A percentile compares a stretch with the other conserved stretches of the same genome.
These are phyloP conservation scores for Myxozyma vanderwaltii DNA, from an alignment of 805 yeast genomes.

Conservation along the genomic window DNA sequence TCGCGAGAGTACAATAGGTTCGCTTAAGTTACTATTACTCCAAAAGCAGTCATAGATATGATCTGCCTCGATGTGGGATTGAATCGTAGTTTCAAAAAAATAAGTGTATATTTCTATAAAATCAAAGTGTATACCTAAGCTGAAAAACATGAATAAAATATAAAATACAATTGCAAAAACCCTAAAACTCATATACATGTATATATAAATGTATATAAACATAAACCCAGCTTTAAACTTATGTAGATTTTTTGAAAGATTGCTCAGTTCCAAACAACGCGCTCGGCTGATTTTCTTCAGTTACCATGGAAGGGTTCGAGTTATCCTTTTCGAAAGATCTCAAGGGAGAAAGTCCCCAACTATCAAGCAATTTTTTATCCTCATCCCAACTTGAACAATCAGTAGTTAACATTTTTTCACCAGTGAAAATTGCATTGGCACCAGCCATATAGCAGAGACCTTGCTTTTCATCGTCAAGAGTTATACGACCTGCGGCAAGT, in stretches of 20 bases:
- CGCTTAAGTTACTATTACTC: too few relatives aligned
- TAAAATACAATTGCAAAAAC: background rate
- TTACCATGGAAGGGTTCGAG: constrained; percentile 14
- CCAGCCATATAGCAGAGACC: constrained; percentile 76
- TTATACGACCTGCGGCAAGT: constrained; percentile 78
- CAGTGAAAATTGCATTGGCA: constrained; percentile 78
- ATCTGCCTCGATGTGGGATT: too few relatives aligned
- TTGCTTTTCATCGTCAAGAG: constrained; percentile 78
- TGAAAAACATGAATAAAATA: too few relatives aligned
- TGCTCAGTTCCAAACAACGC: constrained; percentile 14
- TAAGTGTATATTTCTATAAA: too few relatives aligned
- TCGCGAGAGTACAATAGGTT: too few relatives aligned
- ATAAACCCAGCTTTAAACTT: background rate
- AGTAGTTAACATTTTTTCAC: constrained; percentile 78
- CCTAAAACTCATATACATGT: background rate
- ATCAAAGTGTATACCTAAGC: too few relatives aligned
- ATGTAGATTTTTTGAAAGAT: background rate
- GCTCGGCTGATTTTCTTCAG: background rate
- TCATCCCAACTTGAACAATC: constrained; percentile 86
- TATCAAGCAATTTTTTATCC: constrained; percentile 64
- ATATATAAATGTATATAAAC: background rate
- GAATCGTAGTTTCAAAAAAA: too few relatives aligned
- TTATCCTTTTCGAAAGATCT: constrained; percentile 18
- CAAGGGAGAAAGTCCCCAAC: constrained; percentile 59
- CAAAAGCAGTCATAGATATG: too few relatives aligned